Evolutionary conservation across 176 grass and related monocot species (phyloP).

Genomic region (Metroxylon sagu): DNA sequence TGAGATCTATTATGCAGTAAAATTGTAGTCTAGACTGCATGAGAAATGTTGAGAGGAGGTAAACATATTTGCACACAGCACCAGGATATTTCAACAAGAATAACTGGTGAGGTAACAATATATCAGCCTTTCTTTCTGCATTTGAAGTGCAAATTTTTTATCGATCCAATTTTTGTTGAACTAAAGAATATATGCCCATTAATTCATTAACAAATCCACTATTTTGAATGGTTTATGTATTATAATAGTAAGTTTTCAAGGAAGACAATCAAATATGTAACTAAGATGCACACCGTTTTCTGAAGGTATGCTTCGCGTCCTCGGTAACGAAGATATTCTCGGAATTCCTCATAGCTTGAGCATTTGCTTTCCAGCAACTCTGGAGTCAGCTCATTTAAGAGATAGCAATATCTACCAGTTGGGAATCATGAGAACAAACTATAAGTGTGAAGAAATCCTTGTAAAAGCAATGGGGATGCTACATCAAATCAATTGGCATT

Average conservation of each 20-base stretch:
- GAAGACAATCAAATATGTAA: slow-evolving; percentile 5
- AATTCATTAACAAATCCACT: too few relatives aligned
- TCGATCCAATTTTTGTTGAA: too few relatives aligned
- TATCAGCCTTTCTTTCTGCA: too few relatives aligned
- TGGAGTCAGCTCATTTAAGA: slow-evolving; percentile 77
- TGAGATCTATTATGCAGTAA: too few relatives aligned
- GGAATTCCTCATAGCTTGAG: slow-evolving; percentile 65
- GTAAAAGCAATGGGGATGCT: too few relatives aligned
- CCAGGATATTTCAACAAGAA: background rate
- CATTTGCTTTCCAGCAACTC: slow-evolving; percentile 66
- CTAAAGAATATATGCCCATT: too few relatives aligned
- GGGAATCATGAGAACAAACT: background rate
- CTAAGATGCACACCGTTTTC: slow-evolving; percentile 51
- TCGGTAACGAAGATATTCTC: slow-evolving; percentile 59
- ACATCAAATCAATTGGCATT: too few relatives aligned
- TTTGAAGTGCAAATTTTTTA: too few relatives aligned
- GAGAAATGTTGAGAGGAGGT: background rate
- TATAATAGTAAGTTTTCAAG: background rate
- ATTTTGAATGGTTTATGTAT: too few relatives aligned
- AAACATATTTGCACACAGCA: background rate
- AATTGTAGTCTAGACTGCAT: too few relatives aligned
- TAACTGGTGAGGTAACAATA: too few relatives aligned
- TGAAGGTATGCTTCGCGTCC: slow-evolving; percentile 93
- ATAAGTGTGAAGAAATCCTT: background rate
- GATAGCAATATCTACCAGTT: slow-evolving; percentile 70